These are phyloP conservation scores for Pseudozyma sp. DNA, from an alignment of 1,284 basidiomycete species.

Conservation along the genomic window DNA sequence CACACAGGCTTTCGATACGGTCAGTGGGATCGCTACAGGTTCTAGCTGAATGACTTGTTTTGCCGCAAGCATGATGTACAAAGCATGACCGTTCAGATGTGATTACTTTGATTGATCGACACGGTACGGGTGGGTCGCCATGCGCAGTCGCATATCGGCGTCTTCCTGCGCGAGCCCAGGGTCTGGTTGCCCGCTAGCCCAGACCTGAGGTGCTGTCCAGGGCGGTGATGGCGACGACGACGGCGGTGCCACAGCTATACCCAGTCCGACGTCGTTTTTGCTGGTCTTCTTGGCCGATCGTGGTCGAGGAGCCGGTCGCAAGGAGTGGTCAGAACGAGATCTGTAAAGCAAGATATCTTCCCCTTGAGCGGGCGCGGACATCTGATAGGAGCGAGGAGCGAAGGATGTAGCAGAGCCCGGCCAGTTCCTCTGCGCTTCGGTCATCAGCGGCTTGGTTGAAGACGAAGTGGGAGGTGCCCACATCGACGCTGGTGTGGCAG, in stretches of 20 bases:
- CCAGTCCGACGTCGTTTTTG: constrained; percentile 20
- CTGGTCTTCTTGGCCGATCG: neutral
- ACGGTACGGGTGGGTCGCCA: constrained; percentile 12
- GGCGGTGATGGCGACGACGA: neutral
- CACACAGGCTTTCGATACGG: no score
- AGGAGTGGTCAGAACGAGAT: neutral
- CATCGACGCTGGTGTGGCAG: constrained; percentile 16
- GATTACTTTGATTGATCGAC: no score
- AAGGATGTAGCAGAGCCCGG: neutral
- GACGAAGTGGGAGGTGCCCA: constrained; percentile 26
- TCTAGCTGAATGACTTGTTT: no score
- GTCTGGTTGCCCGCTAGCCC: constrained; percentile 25
- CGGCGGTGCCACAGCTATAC: constrained; percentile 11
- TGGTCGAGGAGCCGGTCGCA: neutral
- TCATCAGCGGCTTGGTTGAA: constrained; percentile 3
- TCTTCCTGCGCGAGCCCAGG: constrained; percentile 23
- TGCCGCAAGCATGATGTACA: no score
- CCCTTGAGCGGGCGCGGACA: neutral
- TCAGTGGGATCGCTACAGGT: no score
- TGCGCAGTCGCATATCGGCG: constrained; percentile 29
- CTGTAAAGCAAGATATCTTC: constrained; percentile 4
- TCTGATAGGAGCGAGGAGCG: neutral
- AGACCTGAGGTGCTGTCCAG: constrained; percentile 20
- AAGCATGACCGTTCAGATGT: no score
- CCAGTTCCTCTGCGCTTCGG: neutral